Percentiles rank a stretch among this genome's conserved stretches.
phyloP scores from a whole-genome alignment of 768 basidiomycete species.

The Pleurotus tuber-regium region DNA sequence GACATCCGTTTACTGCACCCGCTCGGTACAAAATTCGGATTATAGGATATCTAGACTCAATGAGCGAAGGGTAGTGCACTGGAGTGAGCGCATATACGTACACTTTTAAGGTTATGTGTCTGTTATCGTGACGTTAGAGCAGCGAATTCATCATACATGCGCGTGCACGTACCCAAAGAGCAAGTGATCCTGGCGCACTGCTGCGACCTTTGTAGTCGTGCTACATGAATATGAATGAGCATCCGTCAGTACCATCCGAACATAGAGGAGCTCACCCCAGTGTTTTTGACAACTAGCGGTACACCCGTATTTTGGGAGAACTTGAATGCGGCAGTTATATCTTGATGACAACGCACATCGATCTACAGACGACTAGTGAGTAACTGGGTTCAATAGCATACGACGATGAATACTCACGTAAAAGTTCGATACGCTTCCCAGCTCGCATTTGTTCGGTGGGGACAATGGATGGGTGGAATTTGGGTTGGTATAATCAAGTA shows the following conservation, averaged over 20 bases:
- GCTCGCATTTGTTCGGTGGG: slow-evolving; percentile 28
- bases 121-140: slow-evolving; percentile 11
- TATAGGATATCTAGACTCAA: slow-evolving; percentile 29
- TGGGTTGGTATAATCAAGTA: slow-evolving; percentile 39
- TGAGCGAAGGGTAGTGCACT: background rate
- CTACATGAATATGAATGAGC: slow-evolving; percentile 19
- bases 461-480: slow-evolving; percentile 25
- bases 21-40: slow-evolving; percentile 31
- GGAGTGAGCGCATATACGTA: slow-evolving; percentile 11
- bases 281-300: slow-evolving; percentile 50
- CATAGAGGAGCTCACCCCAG: slow-evolving; percentile 40
- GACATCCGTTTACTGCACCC: slow-evolving; percentile 26
- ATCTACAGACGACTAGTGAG: slow-evolving; percentile 25
- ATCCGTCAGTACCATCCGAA: background rate
- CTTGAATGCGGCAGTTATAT: slow-evolving; percentile 42
- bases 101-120: slow-evolving; percentile 41
- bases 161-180: slow-evolving; percentile 36
- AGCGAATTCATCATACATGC: background rate
- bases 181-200: slow-evolving; percentile 39
- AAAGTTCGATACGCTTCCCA: slow-evolving; percentile 36
- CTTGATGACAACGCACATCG: slow-evolving; percentile 35
- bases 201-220: slow-evolving; percentile 51
- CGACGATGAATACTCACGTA: slow-evolving; percentile 27
- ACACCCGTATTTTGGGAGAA: slow-evolving; percentile 37
- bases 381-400: background rate